Conservation (phyloP, 2,329 filamentous ascomycete species). For the Pseudogymnoascus destructans region DNA sequence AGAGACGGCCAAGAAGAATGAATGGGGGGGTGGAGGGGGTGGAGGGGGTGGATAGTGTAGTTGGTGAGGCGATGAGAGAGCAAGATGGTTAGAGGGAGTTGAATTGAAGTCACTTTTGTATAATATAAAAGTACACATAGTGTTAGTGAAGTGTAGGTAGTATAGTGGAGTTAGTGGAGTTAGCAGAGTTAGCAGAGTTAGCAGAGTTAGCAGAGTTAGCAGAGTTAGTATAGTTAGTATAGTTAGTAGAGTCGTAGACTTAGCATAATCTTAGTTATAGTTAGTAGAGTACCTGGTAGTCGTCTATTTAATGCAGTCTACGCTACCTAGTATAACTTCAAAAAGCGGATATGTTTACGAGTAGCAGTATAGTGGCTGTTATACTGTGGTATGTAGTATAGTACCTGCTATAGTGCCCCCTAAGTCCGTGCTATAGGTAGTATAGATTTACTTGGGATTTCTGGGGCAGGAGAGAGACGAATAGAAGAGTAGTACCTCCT, state of each 20-base stretch:
- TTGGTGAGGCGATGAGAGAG: no score
- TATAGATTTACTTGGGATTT: neutral
- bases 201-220: neutral
- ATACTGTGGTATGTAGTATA: neutral
- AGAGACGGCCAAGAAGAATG: neutral
- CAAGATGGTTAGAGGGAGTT: no score
- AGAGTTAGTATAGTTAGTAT: neutral
- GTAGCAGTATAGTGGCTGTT: neutral
- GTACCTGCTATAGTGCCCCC: neutral
- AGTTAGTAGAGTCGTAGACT: neutral
- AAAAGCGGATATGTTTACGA: neutral
- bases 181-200: neutral
- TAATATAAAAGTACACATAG: neutral
- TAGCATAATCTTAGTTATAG: no score
- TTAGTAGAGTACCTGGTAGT: neutral
- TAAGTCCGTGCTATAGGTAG: neutral
- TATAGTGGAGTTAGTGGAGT: neutral
- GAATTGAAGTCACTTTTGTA: neutral
- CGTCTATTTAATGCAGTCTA: neutral
- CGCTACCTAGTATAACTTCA: neutral
- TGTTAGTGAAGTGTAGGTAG: neutral
- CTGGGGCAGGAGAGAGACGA: no score
- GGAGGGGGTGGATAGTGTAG: no score
- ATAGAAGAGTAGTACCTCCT: no score
- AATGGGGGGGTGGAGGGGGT: no score